Evolutionary conservation across 306 rosid species (phyloP).

Genomic region (Medicago arabica): DNA sequence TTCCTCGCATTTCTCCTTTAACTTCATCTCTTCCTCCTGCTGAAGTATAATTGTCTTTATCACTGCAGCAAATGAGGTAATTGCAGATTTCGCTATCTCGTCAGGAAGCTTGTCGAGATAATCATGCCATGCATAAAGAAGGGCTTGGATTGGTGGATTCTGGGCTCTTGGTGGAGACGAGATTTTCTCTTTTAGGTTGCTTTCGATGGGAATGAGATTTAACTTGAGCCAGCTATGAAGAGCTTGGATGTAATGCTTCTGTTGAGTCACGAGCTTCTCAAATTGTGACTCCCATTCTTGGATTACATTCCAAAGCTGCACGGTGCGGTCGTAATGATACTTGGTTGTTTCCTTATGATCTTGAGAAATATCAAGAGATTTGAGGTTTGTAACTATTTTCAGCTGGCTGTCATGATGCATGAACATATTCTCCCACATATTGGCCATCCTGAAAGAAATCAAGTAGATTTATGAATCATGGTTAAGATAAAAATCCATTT

Average conservation of each 20-base stretch:
- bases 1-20: conserved; percentile 75
- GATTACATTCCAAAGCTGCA: conserved; percentile 66
- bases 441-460: conserved; percentile 66
- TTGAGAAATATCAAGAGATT: conserved; percentile 62
- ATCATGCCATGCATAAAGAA: conserved; percentile 73
- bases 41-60: conserved; percentile 68
- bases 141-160: conserved; percentile 76
- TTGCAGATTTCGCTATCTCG: conserved; percentile 79
- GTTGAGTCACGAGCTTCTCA: conserved; percentile 74
- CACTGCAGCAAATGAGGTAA: conserved; percentile 74
- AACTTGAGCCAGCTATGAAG: conserved; percentile 77
- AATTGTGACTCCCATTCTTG: conserved; percentile 70
- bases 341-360: conserved; percentile 74
- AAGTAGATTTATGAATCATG: conserved; percentile 20
- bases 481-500: conserved; percentile 18
- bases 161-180: conserved; percentile 70
- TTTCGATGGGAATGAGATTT: conserved; percentile 82
- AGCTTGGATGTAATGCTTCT: conserved; percentile 77
- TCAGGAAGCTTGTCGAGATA: conserved; percentile 86
- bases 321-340: conserved; percentile 69
- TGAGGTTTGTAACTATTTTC: conserved; percentile 60
- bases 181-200: conserved; percentile 82
- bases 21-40: conserved; percentile 90
- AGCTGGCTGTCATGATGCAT: conserved; percentile 66
- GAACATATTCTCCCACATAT: conserved; percentile 79